These are phyloP conservation scores for Solanum bukasovii DNA, from an alignment of 257 asterid species.

Conservation along the genomic window DNA sequence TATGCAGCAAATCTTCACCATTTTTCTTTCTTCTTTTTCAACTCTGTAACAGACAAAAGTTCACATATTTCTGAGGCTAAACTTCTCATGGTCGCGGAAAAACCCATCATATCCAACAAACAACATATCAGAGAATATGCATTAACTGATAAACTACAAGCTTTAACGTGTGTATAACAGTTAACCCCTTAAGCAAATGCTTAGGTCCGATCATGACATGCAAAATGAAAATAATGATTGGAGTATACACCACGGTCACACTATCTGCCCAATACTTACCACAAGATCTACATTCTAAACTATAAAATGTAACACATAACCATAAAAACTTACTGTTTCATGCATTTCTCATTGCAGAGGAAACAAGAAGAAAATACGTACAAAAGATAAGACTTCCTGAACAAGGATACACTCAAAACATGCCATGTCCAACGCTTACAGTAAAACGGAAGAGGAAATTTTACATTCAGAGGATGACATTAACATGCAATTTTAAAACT, in stretches of 20 bases:
- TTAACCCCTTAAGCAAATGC: background rate
- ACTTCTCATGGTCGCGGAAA: background rate
- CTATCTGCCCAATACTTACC: background rate
- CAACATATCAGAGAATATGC: background rate
- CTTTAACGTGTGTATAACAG: background rate
- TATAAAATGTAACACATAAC: background rate
- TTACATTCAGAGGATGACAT: background rate
- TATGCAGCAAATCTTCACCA: slow-evolving; percentile 98
- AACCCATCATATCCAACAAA: background rate
- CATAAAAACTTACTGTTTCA: background rate
- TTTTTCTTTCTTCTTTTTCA: slow-evolving; percentile 16
- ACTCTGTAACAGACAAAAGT: slow-evolving; percentile 14
- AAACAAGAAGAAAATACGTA: background rate
- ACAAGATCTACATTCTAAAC: background rate
- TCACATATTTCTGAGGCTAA: background rate
- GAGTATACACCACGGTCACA: background rate
- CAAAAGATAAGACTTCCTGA: background rate
- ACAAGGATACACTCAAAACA: background rate
- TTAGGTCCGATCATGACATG: background rate
- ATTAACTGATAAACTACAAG: background rate
- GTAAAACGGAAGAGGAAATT: background rate
- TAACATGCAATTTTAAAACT: background rate
- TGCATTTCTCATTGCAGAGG: background rate
- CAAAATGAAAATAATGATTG: background rate
- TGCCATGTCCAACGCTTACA: background rate